Base-by-base conservation (phyloP, 2,329 filamentous ascomycete genomes). In the Fusarium sp. region DNA sequence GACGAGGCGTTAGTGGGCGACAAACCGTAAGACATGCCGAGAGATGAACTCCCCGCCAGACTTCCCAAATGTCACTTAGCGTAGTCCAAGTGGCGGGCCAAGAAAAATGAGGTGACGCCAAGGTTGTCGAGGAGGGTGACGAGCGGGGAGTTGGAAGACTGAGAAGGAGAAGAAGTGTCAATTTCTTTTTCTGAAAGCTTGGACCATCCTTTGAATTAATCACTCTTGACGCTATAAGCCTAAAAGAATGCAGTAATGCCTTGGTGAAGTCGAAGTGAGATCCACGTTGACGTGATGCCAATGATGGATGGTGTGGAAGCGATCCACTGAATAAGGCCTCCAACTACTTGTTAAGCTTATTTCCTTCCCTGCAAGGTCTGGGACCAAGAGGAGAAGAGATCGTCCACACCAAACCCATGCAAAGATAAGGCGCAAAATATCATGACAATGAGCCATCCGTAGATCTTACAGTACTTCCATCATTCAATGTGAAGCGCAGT, bases 31-130 rank as follows among this genome's bases (percentile, higher is more conserved):
- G 12, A 25, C 21, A 27, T 16, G 28, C 28, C 48, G 21, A 55
- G 41, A 60, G 59, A 66, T 72, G 51, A 62, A 68, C 71, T 73
- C 71, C 71, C 71, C 71, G 71, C 21, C 32, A 47, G 37, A 50
- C 32, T 53, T 30, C 28, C 59, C 50, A 34, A 55, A 32, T 12
- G 41, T 61, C 49, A 28, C 43, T 59, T 55, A 40, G 51, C 37
- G 34, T 42, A n/a, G 42, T 13, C 16, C 18, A 32, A 12, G n/a
- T 55, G 50, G 30, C 51, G 28, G n/a, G 62, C 59, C 62, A 67
- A 68, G 66, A 21, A 6, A 42, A 69, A 53, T 63, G 41, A 47
- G 32, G 20, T 27, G 30, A 27, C 10, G 30, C 28, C 53, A 48
- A 55, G 53, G 20, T 40, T 4, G 12, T 27, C 16, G 34, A 37